Percentiles rank a stretch among this genome's conserved stretches.
phyloP scores from a whole-genome alignment of 2,329 filamentous ascomycete genomes.

The Zasmidium cellare region DNA sequence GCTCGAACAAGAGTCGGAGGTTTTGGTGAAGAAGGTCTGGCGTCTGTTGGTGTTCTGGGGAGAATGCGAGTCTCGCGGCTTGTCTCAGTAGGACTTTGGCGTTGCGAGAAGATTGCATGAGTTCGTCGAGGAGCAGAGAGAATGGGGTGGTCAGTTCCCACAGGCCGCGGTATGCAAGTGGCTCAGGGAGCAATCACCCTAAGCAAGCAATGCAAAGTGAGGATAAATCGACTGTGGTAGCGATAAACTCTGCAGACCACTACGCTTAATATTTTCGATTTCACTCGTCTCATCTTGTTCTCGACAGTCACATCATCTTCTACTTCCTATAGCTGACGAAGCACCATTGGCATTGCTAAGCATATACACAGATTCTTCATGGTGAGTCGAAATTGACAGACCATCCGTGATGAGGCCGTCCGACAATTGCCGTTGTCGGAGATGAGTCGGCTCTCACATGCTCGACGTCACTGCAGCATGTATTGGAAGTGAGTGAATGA shows the following conservation, averaged over 20 bases:
- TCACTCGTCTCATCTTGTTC: too few relatives aligned
- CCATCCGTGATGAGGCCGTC: background rate
- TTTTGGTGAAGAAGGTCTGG: conserved; percentile 95
- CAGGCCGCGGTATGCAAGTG: too few relatives aligned
- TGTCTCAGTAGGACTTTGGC: conserved; percentile 9
- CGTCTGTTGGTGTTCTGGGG: conserved; percentile 24
- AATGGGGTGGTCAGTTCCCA: too few relatives aligned
- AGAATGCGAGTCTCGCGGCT: conserved; percentile 21
- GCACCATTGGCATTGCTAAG: background rate
- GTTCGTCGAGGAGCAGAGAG: too few relatives aligned
- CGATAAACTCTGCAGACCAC: too few relatives aligned
- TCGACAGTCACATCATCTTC: background rate
- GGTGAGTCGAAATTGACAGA: background rate
- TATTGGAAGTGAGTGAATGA: background rate
- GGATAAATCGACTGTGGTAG: too few relatives aligned
- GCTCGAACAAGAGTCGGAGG: conserved; percentile 91
- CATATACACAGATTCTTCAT: background rate
- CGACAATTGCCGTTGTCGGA: background rate
- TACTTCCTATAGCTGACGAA: background rate
- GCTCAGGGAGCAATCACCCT: too few relatives aligned
- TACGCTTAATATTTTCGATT: too few relatives aligned
- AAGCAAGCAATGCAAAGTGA: too few relatives aligned
- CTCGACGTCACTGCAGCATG: background rate
- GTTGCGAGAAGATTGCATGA: too few relatives aligned
- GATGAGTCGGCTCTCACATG: background rate